phyloP scores from a whole-genome alignment of 345 rosid species.

The Crucihimalaya himalaica region DNA sequence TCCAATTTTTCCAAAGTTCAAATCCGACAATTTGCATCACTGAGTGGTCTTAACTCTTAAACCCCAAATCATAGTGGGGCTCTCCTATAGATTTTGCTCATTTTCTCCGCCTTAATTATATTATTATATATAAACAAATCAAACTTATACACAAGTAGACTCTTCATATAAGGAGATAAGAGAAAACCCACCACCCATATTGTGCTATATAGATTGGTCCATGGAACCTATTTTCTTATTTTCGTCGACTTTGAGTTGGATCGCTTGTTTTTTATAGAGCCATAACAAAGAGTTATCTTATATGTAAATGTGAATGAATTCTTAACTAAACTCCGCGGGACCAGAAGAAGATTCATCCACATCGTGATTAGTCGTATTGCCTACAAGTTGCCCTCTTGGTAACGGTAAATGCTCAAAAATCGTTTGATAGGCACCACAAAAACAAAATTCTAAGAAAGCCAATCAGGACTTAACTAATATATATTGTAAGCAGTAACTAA shows the following conservation, averaged over 20 bases:
- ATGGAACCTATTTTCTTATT: slow-evolving; percentile 17
- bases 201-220: slow-evolving; percentile 38
- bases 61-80: slow-evolving; percentile 30
- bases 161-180: slow-evolving; percentile 33
- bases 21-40: slow-evolving; percentile 29
- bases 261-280: slow-evolving; percentile 27
- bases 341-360: slow-evolving; percentile 19
- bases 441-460: neutral
- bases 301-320: slow-evolving; percentile 8
- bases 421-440: slow-evolving; percentile 7
- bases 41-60: slow-evolving; percentile 41
- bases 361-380: slow-evolving; percentile 16
- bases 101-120: slow-evolving; percentile 21
- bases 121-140: slow-evolving; percentile 28
- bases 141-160: slow-evolving; percentile 28
- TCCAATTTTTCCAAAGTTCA: slow-evolving; percentile 4
- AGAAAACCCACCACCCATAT: slow-evolving; percentile 29
- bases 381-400: slow-evolving; percentile 33
- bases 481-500: neutral
- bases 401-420: slow-evolving; percentile 17
- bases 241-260: slow-evolving; percentile 16
- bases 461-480: neutral
- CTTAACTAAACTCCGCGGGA: slow-evolving; percentile 7
- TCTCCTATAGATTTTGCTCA: slow-evolving; percentile 34
- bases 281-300: slow-evolving; percentile 24